Conservation (phyloP, 148 eudicot species). For the Polygonum maritimum region DNA sequence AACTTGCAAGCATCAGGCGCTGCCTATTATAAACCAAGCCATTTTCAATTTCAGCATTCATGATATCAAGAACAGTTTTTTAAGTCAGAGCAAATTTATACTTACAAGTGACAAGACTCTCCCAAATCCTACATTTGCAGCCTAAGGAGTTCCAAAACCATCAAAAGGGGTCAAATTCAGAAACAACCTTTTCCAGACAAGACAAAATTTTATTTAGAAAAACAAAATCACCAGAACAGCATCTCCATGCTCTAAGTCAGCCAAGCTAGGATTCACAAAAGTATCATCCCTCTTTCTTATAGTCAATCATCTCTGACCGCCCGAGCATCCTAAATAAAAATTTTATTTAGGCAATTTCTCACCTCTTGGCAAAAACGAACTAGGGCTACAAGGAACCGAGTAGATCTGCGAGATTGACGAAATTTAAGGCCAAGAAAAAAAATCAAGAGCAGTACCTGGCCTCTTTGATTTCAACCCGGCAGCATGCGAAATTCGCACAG, state of each 20-base stretch:
- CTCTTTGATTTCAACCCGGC: no score
- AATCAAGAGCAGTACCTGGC: no score
- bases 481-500: no score
- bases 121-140: slow-evolving; percentile 72
- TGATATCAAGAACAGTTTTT: neutral
- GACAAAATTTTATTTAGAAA: neutral
- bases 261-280: slow-evolving; percentile 25
- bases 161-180: slow-evolving; percentile 10
- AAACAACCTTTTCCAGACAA: slow-evolving; percentile 3
- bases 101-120: slow-evolving; percentile 76
- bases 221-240: slow-evolving; percentile 42
- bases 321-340: no score
- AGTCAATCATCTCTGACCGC: no score
- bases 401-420: no score
- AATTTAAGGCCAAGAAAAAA: no score
- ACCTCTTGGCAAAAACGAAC: no score
- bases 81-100: neutral
- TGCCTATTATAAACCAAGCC: slow-evolving; percentile 34
- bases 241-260: slow-evolving; percentile 75
- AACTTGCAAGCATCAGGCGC: slow-evolving; percentile 70
- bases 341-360: no score
- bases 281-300: slow-evolving; percentile 31
- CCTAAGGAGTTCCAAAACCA: slow-evolving; percentile 31
- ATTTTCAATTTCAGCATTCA: slow-evolving; percentile 15
- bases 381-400: no score